A percentile compares a stretch with the other conserved stretches of the same genome.
These are phyloP conservation scores for Candida mattraensis DNA, from an alignment of 805 yeast genomes.

Conservation along the genomic window DNA sequence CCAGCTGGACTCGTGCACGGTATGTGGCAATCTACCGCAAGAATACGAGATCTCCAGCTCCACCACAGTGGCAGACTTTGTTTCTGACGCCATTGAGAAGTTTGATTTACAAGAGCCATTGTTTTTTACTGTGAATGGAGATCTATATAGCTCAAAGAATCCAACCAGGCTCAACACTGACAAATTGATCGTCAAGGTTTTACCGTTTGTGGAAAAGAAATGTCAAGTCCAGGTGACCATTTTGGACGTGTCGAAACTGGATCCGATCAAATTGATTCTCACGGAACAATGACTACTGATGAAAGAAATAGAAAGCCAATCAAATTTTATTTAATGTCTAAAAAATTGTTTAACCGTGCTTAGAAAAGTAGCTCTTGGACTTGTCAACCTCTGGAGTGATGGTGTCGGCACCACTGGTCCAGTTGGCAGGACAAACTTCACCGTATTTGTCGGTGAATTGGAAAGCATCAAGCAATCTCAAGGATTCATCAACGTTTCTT, in stretches of 20 bases:
- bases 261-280: conserved; percentile 9
- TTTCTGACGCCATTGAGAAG: conserved; percentile 12
- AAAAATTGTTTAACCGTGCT: conserved; percentile 37
- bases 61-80: conserved; percentile 18
- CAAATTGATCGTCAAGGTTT: conserved; percentile 8
- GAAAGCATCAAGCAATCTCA: conserved; percentile 98
- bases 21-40: conserved; percentile 55
- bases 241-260: conserved; percentile 16
- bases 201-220: conserved; percentile 17
- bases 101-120: conserved; percentile 20
- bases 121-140: conserved; percentile 22
- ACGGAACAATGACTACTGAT: not conserved
- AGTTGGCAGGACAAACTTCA: conserved; percentile 99
- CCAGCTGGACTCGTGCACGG: conserved; percentile 63
- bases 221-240: conserved; percentile 16
- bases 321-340: too few species aligned
- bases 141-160: conserved; percentile 27
- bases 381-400: conserved; percentile 79
- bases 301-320: too few species aligned
- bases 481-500: conserved; percentile 96
- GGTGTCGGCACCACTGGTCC: conserved; percentile 94
- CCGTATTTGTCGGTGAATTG: conserved; percentile 99
- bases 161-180: conserved; percentile 1
- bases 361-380: conserved; percentile 77
- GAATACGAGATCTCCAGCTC: conserved; percentile 12